Conservation (phyloP, 306 rosid genomes). For the Dryas alaskensis region DNA sequence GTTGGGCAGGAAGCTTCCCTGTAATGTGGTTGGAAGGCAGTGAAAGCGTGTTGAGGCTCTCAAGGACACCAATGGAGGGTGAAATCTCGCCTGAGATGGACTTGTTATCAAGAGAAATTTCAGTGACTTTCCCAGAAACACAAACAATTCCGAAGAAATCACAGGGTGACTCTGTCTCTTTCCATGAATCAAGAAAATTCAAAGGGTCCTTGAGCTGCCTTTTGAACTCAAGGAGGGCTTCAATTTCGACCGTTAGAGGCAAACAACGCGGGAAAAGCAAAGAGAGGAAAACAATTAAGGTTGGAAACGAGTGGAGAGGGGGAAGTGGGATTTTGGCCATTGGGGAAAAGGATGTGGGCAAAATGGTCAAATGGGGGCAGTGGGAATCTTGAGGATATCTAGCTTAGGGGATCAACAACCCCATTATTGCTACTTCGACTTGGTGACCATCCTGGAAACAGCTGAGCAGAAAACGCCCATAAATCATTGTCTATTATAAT, state of each 20-base stretch:
- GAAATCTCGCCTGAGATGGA: slow-evolving; percentile 69
- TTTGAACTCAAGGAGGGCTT: slow-evolving; percentile 66
- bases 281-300: slow-evolving; percentile 20
- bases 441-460: slow-evolving; percentile 43
- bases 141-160: slow-evolving; percentile 64
- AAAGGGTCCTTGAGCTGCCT: slow-evolving; percentile 63
- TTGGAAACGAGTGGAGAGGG: slow-evolving; percentile 24
- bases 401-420: slow-evolving; percentile 23
- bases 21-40: slow-evolving; percentile 58
- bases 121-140: slow-evolving; percentile 49
- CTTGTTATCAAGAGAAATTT: slow-evolving; percentile 54
- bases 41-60: slow-evolving; percentile 49
- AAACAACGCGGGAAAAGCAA: slow-evolving; percentile 50
- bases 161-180: slow-evolving; percentile 54
- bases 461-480: slow-evolving; percentile 30
- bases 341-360: slow-evolving; percentile 34
- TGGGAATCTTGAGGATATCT: slow-evolving; percentile 4
- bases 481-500: slow-evolving; percentile 10
- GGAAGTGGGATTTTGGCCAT: slow-evolving; percentile 43
- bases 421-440: slow-evolving; percentile 31
- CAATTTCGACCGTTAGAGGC: slow-evolving; percentile 43
- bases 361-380: slow-evolving; percentile 25
- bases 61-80: slow-evolving; percentile 50
- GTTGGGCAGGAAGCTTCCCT: slow-evolving; percentile 58
- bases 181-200: slow-evolving; percentile 61